Evolutionary conservation across 306 rosid species (phyloP), one percentile per base, ranked within the genome.

Genomic region (Malus orientalis): DNA sequence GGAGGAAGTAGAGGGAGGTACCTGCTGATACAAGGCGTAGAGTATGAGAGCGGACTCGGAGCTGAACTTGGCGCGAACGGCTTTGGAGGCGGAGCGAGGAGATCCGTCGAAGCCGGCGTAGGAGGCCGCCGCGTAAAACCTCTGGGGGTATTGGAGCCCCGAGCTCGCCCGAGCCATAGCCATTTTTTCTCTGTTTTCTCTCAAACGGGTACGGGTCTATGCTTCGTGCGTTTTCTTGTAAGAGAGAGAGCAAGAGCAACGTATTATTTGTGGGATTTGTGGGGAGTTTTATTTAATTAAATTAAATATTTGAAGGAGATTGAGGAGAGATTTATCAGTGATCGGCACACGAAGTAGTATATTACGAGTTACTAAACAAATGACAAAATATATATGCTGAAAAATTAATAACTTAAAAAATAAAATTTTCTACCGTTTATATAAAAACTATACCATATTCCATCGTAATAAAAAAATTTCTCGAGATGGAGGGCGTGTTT

Each of bases 111-210:
- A 91, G 4, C 97, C 98, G 5, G 85, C 98, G 75, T 88, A 93
- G 5, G 97, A 83, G 36, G 97, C 92, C 67, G 97, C 98, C 47
- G 96, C 93, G 90, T 85, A 88, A 87, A 93, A 93, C 58, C 97
- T 88, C 72, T 93, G 96, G 45, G 98, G 98, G 83, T 93, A 93
- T 73, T 93, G 98, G 55, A 91, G 82, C 32, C 93, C 93, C 71
- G 97, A 93, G 84, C 87, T 86, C 62, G 84, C 87, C 74, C 96
- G 87, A 83, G 85, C 92, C 96, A 93, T 93, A 63, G 87, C 73
- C 89, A 73, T 80, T 72, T 75, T 45, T 59, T 67, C 73, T 79
- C 36, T 69, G 62, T 58, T 12, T 18, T 42, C 65, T 72, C 13
- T 6, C 16, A 57, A 15, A 36, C 8, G 15, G 29, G 51, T 11